Evolutionary conservation across 768 basidiomycete species (phyloP).

Genomic region (Pholiota microspora): DNA sequence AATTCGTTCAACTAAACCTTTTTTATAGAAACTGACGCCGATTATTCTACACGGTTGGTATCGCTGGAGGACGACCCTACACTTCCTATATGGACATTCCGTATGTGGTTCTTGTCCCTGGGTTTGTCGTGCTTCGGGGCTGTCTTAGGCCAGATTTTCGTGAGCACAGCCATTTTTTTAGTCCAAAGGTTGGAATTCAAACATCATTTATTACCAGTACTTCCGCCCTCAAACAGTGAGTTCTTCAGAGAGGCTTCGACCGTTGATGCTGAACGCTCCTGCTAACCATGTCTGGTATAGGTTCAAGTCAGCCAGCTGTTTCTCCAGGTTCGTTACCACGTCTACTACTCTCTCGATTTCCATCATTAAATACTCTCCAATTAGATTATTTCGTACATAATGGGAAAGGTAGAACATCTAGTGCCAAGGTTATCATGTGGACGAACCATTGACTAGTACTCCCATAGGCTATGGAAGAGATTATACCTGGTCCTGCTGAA

Average conservation of each 20-base stretch:
- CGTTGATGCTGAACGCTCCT: too few species aligned
- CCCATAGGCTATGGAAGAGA: conserved; percentile 31
- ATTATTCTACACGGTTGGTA: conserved; percentile 46
- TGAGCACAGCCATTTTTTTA: too few species aligned
- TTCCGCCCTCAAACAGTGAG: conserved; percentile 50
- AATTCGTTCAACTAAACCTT: background rate
- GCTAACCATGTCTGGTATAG: too few species aligned
- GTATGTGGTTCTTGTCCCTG: conserved; percentile 53
- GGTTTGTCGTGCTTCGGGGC: conserved; percentile 56
- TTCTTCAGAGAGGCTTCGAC: too few species aligned
- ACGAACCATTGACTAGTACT: background rate
- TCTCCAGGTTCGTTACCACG: conserved; percentile 47
- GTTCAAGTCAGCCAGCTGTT: conserved; percentile 43
- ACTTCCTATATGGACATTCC: conserved; percentile 50
- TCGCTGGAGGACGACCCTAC: conserved; percentile 53
- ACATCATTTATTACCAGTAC: conserved; percentile 32
- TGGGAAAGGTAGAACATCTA: background rate
- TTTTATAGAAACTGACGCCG: conserved; percentile 39
- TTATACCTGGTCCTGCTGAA: conserved; percentile 33
- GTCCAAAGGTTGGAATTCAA: too few species aligned
- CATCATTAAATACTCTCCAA: background rate
- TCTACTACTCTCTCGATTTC: conserved; percentile 29
- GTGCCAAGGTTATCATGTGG: background rate
- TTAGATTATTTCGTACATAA: conserved; percentile 6
- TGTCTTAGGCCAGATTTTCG: conserved; percentile 50